Base-by-base conservation (phyloP, 331 rosid species). In the Erythrophleum ivorense region DNA sequence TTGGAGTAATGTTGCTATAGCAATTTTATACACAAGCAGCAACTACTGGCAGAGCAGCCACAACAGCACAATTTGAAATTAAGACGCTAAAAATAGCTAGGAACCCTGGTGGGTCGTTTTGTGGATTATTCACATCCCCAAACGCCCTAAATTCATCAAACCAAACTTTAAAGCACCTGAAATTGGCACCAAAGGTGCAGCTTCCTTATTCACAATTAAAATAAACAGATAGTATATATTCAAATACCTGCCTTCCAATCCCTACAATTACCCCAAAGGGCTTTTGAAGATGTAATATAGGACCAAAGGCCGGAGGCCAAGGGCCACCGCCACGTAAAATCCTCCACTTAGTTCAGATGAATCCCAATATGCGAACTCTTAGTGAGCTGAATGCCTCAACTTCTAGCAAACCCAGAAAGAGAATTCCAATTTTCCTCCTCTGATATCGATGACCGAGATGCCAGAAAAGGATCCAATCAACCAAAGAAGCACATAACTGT, bases 341-440 rank as follows among this genome's bases (percentile, higher is more conserved):
- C 41, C 66, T n/a, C 38, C 52, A 11, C 62, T 65, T 73, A 77
- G 65, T 49, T 77, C 73, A 68, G 50, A 41, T 4, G n/a, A 79
- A n/a, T 50, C 38, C 50, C 48, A 77, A 33, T 9, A 75, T 19
- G 62, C 40, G 58, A 40, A 2, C 38, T 81, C 70, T 65, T 68
- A 63, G 4, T 57, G 19, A 71, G 57, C 57, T 64, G 71, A 79
- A 82, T 85, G 90, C 77, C 53, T 82, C 64, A 80, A 2, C 73
- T 81, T 64, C 68, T 49, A 79, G 67, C 58, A 46, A 21, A 63
- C 38, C 72, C 83, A 58, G 59, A 48, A 76, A 76, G 43, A 57
- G 80, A 84, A 65, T 50, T 76, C 38, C 71, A 76, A 65, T 21
- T 18, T 5, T 19, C 4, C 15, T 76, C 48, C 31, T 46, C 31